Evolutionary conservation across 2,329 filamentous ascomycete genomes (phyloP).

Genomic region (Mycosphaerelloides madeirae): DNA sequence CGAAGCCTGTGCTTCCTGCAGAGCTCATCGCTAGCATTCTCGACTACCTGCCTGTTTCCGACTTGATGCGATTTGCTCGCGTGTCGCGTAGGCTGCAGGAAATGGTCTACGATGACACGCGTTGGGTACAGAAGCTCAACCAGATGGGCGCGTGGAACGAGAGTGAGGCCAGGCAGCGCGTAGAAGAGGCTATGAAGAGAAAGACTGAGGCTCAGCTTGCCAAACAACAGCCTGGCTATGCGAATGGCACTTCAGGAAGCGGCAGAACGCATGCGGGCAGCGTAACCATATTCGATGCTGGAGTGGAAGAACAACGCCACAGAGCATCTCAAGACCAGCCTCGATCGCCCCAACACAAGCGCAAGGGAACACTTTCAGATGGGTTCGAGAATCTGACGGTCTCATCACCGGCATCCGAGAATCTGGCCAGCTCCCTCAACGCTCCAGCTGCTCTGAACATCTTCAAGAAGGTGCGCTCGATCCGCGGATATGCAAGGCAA

Average conservation of each 20-base stretch:
- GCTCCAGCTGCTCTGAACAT: conserved; percentile 63
- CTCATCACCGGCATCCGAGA: conserved; percentile 20
- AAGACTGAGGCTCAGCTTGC: conserved; percentile 54
- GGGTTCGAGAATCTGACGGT: conserved; percentile 77
- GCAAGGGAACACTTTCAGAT: conserved; percentile 48
- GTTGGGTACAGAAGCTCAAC: conserved; percentile 84
- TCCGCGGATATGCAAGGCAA: conserved; percentile 77
- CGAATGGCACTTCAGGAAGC: conserved; percentile 35
- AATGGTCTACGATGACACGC: conserved; percentile 97
- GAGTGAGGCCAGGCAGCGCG: conserved; percentile 70
- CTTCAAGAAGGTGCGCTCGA: conserved; percentile 66
- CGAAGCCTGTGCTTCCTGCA: conserved; percentile 77
- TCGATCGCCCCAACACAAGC: conserved; percentile 20
- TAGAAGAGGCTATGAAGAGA: conserved; percentile 62
- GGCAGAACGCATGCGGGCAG: conserved; percentile 35
- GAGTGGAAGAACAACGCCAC: conserved; percentile 59
- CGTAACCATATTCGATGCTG: conserved; percentile 70
- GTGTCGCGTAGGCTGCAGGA: conserved; percentile 83
- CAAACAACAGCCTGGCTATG: conserved; percentile 35
- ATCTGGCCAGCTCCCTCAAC: conserved; percentile 41
- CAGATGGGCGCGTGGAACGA: conserved; percentile 93
- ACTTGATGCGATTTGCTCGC: conserved; percentile 79
- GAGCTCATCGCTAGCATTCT: conserved; percentile 86
- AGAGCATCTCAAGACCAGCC: conserved; percentile 37
- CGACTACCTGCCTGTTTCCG: conserved; percentile 79